A percentile compares a stretch with the other conserved stretches of the same genome.
These are phyloP conservation scores for Oryza punctata DNA, from an alignment of 176 grass and related monocot species.

Conservation along the genomic window DNA sequence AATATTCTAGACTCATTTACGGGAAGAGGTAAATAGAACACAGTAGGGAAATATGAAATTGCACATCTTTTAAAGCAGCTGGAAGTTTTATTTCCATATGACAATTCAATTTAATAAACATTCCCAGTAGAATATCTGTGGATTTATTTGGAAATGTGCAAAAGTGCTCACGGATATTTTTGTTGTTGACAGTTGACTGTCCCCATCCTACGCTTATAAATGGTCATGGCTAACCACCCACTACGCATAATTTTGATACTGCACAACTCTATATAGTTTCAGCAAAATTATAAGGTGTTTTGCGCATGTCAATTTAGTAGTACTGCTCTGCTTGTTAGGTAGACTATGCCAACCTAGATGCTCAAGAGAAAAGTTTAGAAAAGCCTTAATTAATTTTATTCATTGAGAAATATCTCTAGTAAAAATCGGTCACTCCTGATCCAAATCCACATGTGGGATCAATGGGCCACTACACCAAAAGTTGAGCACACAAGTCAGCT, in stretches of 20 bases:
- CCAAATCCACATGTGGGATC: slow-evolving; percentile 26
- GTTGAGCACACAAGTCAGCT: slow-evolving; percentile 26
- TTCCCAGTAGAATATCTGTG: neutral
- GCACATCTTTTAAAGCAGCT: neutral
- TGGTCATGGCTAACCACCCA: neutral
- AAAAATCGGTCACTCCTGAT: neutral
- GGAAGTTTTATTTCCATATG: neutral
- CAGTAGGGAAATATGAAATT: neutral
- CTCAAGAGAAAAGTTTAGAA: neutral
- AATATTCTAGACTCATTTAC: neutral
- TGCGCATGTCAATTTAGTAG: neutral
- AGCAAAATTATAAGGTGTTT: neutral
- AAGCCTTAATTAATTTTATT: neutral
- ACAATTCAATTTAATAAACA: neutral
- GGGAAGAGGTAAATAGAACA: neutral
- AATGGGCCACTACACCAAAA: slow-evolving; percentile 22
- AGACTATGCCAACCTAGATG: slow-evolving; percentile 1
- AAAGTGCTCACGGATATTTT: neutral
- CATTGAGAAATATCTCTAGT: neutral
- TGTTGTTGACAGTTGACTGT: neutral
- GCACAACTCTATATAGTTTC: neutral
- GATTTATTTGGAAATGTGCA: slow-evolving; percentile 6
- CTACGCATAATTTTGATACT: neutral
- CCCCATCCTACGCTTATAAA: slow-evolving; percentile 2
- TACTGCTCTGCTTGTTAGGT: neutral